Evolutionary conservation across 2,329 filamentous ascomycete species (phyloP), one percentile per base, ranked within the genome.

Genomic region (Exserohilum rostratum): DNA sequence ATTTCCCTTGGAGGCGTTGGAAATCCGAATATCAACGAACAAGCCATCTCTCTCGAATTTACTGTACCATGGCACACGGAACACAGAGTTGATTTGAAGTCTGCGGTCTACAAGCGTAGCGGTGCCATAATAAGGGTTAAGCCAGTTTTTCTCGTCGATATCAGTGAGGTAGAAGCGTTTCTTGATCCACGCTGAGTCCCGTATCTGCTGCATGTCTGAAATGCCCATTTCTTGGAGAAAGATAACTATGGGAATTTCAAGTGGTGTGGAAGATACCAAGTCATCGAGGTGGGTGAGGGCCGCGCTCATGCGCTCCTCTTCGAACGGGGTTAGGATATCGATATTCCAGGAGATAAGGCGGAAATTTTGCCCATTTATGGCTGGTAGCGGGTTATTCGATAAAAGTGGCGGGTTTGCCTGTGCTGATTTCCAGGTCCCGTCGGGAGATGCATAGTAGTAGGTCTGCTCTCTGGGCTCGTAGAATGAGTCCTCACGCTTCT

Each of bases 201-300:
- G 67, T 43, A 86, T 80, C 0, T 78, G 69, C 5, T 57, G 18
- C 6, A 85, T 68, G 53, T 85, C 82, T 0, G 74, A 71, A 0
- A 64, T 57, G 6, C 75, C 69, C 75, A 83, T 85, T 64, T 85
- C 83, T 58, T 85, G 82, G 1, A 86, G 68, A 64, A 81, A 80
- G 53, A 85, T 76, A 4, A 84, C 67, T 2, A 68, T 55, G 0
- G 79, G 70, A 5, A 55, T 59, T 2, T 62, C 52, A 10, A 55
- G 38, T 12, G 59, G 56, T 6, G 62, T 63, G 1, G 54, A 54
- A 20, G 44, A 46, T 1, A 76, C 57, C 6, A 77, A 60, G 0
- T 55, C 46, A 13, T 75, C 50, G 25, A 81, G 72, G 60, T 81
- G 68, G 5, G 61, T 44, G 3, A 82, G 59, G 1, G 77, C 80